These are phyloP conservation scores for Piloderma croceum DNA, from an alignment of 768 basidiomycete genomes.

Conservation along the genomic window DNA sequence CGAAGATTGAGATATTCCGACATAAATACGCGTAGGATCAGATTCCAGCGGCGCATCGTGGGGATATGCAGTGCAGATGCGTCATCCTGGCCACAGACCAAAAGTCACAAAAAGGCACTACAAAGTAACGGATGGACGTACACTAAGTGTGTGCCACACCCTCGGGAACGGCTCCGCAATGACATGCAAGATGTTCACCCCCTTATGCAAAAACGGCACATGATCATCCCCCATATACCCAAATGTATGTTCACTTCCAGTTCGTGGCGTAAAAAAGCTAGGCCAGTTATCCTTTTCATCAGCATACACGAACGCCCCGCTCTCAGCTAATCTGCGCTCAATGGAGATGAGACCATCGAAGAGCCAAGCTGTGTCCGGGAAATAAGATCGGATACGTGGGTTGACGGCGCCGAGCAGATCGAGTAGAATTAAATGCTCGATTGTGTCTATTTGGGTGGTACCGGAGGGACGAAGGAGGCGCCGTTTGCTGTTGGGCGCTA, in stretches of 20 bases:
- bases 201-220: conserved; percentile 75
- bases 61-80: conserved; percentile 77
- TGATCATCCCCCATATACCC: conserved; percentile 90
- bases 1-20: conserved; percentile 80
- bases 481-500: conserved; percentile 53
- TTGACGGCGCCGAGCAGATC: conserved; percentile 81
- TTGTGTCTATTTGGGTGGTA: conserved; percentile 59
- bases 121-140: conserved; percentile 29
- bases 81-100: conserved; percentile 61
- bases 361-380: conserved; percentile 87
- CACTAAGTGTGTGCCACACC: conserved; percentile 82
- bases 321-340: conserved; percentile 66
- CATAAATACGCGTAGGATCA: conserved; percentile 82
- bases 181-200: conserved; percentile 85
- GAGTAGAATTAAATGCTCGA: conserved; percentile 89
- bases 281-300: conserved; percentile 43
- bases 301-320: conserved; percentile 52
- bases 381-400: conserved; percentile 78
- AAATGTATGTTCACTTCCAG: conserved; percentile 29
- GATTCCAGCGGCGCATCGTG: conserved; percentile 86
- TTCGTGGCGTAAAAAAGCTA: conserved; percentile 65
- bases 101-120: conserved; percentile 4
- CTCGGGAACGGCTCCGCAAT: conserved; percentile 84
- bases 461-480: conserved; percentile 38
- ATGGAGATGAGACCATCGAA: conserved; percentile 70